Percentiles rank a stretch among this genome's conserved stretches.
These are phyloP conservation scores for Carnegiea gigantea DNA, from an alignment of 179 eudicot species.

Conservation along the genomic window DNA sequence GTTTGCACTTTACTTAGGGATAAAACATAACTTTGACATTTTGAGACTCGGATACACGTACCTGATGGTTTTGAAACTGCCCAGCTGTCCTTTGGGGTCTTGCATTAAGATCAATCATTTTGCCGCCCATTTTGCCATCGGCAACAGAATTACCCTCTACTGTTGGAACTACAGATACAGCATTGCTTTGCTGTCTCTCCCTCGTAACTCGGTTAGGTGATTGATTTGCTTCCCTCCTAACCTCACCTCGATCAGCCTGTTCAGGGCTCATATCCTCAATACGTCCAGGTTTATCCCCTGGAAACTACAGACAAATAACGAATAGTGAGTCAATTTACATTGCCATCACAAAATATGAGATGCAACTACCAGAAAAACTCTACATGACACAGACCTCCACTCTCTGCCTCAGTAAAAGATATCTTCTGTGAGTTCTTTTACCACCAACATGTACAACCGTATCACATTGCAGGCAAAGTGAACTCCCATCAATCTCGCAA, in stretches of 20 bases:
- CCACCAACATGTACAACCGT: slow-evolving; percentile 45
- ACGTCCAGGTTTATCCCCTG: slow-evolving; percentile 34
- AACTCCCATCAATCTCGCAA: slow-evolving; percentile 43
- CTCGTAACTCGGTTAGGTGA: slow-evolving; percentile 10
- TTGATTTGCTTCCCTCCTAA: slow-evolving; percentile 31
- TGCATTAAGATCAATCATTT: slow-evolving; percentile 40
- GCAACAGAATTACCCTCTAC: slow-evolving; percentile 23
- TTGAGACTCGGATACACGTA: background rate
- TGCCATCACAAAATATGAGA: slow-evolving; percentile 1
- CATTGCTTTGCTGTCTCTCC: slow-evolving; percentile 32
- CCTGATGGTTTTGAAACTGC: slow-evolving; percentile 32
- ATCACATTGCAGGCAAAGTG: slow-evolving; percentile 44
- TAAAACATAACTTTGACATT: background rate
- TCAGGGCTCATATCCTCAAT: slow-evolving; percentile 25
- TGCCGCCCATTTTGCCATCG: slow-evolving; percentile 28
- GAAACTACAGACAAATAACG: slow-evolving; percentile 33
- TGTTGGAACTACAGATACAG: slow-evolving; percentile 22
- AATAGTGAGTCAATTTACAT: slow-evolving; percentile 5
- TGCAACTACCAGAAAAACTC: slow-evolving; percentile 7
- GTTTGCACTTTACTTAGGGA: background rate
- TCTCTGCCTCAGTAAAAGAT: slow-evolving; percentile 39
- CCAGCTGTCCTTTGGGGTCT: slow-evolving; percentile 34
- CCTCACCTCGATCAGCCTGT: slow-evolving; percentile 27
- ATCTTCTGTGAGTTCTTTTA: slow-evolving; percentile 41
- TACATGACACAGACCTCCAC: slow-evolving; percentile 36